These are phyloP conservation scores for Pittosporum tobira DNA, from an alignment of 129 eudicot species.

Conservation along the genomic window DNA sequence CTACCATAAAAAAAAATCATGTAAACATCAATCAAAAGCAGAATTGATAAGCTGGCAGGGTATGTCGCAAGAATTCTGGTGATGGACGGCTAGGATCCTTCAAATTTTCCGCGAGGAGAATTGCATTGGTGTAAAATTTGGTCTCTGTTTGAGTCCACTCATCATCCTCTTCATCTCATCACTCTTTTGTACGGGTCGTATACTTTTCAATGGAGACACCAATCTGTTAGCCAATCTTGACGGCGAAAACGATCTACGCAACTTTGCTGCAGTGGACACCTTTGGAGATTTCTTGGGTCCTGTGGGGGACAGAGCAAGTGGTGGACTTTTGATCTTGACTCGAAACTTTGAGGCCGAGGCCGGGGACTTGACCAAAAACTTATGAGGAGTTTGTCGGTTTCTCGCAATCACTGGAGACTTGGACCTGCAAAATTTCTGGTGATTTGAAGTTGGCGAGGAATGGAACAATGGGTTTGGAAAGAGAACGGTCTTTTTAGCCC, in stretches of 20 bases:
- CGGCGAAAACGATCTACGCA: conserved; percentile 85
- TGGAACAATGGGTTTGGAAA: conserved; percentile 80
- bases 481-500: conserved; percentile 82
- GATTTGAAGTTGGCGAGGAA: conserved; percentile 47
- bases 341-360: conserved; percentile 36
- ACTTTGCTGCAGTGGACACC: conserved; percentile 45
- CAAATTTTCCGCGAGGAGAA: conserved; percentile 39
- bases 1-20: background rate
- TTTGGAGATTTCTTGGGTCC: conserved; percentile 27
- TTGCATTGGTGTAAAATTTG: conserved; percentile 30
- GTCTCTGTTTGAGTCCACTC: conserved; percentile 84
- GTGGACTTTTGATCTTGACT: conserved; percentile 49
- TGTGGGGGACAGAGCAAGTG: conserved; percentile 38
- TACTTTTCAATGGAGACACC: conserved; percentile 77
- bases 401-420: conserved; percentile 56
- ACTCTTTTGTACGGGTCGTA: conserved; percentile 38
- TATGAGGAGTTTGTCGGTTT: conserved; percentile 59
- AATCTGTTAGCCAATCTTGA: conserved; percentile 70
- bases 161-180: conserved; percentile 44
- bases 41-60: too few species aligned
- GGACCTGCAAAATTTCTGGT: conserved; percentile 33
- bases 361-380: conserved; percentile 75
- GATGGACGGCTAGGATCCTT: background rate
- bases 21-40: background rate
- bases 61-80: background rate